Evolutionary conservation across 2,329 filamentous ascomycete species (phyloP).

Genomic region (Apiospora kogelbergensis): DNA sequence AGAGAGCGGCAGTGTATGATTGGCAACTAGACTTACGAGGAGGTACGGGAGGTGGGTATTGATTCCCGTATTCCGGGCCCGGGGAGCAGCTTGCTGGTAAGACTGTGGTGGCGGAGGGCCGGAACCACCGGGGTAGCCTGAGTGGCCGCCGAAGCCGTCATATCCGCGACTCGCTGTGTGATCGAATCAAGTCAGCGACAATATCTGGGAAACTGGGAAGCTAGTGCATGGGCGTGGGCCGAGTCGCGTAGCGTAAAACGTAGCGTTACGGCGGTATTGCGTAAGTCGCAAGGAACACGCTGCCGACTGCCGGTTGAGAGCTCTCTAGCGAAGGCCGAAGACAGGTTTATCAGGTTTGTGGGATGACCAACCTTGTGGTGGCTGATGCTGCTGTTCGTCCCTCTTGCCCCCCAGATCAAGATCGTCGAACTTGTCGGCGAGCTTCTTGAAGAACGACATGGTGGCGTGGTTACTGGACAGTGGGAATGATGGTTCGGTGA

Average conservation of each 20-base stretch:
- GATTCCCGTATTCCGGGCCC: slow-evolving; percentile 7
- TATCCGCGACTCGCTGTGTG: slow-evolving; percentile 10
- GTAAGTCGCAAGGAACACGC: not conserved
- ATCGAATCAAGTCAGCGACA: not conserved
- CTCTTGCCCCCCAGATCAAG: slow-evolving; percentile 24
- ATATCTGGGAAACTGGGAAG: not conserved
- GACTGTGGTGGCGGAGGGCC: slow-evolving; percentile 10
- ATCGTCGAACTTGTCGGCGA: slow-evolving; percentile 31
- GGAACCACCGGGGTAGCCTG: slow-evolving; percentile 10
- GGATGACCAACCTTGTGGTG: slow-evolving; percentile 6
- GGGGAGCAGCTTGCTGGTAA: not conserved
- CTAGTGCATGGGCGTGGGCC: not conserved
- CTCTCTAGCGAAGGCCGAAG: not conserved
- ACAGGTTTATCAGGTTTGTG: not conserved
- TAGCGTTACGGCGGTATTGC: not conserved
- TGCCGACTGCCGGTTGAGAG: not conserved
- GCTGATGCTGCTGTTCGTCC: slow-evolving; percentile 18
- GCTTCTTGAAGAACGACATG: slow-evolving; percentile 32
- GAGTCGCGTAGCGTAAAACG: not conserved
- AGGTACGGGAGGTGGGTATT: slow-evolving; percentile 8
- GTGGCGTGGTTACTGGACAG: slow-evolving; percentile 8
- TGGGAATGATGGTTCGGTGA: not conserved
- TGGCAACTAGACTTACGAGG: not conserved
- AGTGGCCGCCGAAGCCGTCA: slow-evolving; percentile 13
- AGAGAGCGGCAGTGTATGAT: not conserved